Base-by-base conservation (phyloP, 192 early-diverging fungal species). In the Martensiomyces pterosporus region DNA sequence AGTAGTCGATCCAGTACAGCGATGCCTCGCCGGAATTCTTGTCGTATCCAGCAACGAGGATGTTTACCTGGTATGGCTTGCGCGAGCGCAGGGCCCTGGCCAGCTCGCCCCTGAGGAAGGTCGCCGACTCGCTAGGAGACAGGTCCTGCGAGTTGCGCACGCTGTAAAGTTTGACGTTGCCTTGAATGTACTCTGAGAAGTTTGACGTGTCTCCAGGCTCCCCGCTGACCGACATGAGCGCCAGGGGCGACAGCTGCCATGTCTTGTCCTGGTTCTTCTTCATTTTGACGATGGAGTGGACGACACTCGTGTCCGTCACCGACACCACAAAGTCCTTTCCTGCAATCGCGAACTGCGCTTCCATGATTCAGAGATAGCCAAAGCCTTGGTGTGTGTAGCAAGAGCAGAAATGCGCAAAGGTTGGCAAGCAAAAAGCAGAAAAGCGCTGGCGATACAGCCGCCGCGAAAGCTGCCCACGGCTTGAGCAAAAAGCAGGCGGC, bases 161-260 rank as follows among this genome's bases (percentile, higher is more conserved):
- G 42, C 85, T 85, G 62, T 92, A 91, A 14, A 98, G 80, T 67
- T 86, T 82, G 46, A 92, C 80, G 57, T 96, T 98, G 49, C 85
- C 77, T 63, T 94, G 89, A 53, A 98, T 87, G 70, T 90, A 98
- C 75, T 98, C 95, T 24, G 91, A 84, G 79, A 96, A 98, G 52
- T 93, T 85, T 19, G 86, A 85, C 5, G 90, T 88, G 60, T 98
- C 95, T 40, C 93, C 93, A 4, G 88, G 76, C 71, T 92, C 93
- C 47, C 95, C 95, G 24, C 85, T 75, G 52, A 85, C 93, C 26
- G 92, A 55, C 83, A 98, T 80, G 9, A 94, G 49, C 4, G 84
- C 87, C 54, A 92, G 82, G 44, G 83, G 69, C 70, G 85, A 91
- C 39, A 98, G 79, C 15, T 79, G 76, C 41, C 88, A 82, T 22